phyloP scores from a whole-genome alignment of 768 basidiomycete genomes.

The Mycena haematopus region DNA sequence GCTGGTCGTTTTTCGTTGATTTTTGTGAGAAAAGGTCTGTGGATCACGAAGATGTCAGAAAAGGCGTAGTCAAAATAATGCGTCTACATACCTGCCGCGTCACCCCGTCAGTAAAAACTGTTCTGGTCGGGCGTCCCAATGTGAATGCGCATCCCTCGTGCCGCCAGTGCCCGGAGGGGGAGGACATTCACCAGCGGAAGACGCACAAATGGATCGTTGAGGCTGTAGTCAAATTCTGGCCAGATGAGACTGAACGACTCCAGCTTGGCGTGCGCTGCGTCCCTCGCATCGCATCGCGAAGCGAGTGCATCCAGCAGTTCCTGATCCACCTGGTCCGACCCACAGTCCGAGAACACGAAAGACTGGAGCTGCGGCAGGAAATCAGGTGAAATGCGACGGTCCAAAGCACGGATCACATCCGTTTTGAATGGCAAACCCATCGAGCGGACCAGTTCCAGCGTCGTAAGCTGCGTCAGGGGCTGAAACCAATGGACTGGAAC shows the following conservation, averaged over 20 bases:
- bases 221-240: neutral
- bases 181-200: constrained; percentile 10
- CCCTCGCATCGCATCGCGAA: constrained; percentile 15
- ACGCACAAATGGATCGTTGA: neutral
- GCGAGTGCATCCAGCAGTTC: constrained; percentile 15
- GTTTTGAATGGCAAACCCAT: neutral
- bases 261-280: constrained; percentile 13
- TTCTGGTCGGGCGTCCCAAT: constrained; percentile 2
- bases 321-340: constrained; percentile 7
- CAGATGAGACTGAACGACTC: constrained; percentile 18
- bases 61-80: neutral
- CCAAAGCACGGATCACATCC: constrained; percentile 6
- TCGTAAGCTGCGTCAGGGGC: constrained; percentile 2
- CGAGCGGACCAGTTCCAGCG: constrained; percentile 8
- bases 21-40: neutral
- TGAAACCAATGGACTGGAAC: constrained; percentile 12
- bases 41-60: neutral
- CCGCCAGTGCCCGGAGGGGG: too few relatives aligned
- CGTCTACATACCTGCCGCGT: constrained; percentile 4
- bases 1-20: too few relatives aligned
- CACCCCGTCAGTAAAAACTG: constrained; percentile 2
- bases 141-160: too few relatives aligned
- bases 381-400: constrained; percentile 11
- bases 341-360: constrained; percentile 1
- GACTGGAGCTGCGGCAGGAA: too few relatives aligned